Evolutionary conservation across 1,284 basidiomycete species (phyloP), one percentile per base, ranked within the genome.

Genomic region (Neolentinus lepideus): DNA sequence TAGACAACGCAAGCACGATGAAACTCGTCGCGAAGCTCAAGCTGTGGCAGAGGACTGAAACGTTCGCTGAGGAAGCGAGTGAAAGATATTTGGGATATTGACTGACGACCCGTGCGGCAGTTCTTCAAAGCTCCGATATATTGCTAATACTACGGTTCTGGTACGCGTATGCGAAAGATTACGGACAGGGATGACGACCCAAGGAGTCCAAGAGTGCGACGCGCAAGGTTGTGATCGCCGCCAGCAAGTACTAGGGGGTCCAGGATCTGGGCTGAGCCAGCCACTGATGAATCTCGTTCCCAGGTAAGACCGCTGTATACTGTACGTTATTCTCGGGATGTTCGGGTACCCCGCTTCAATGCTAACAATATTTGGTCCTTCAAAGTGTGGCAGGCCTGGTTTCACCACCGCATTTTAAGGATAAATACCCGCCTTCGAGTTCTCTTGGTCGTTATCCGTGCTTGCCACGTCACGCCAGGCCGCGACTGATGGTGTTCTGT

Each of bases 291-390:
- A 12, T 3, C 38, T n/a, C 36, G 19, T 8, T 12, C 19, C 10
- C 43, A 54, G 53, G 12, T 19, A 54, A 54, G 27, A 54, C 53
- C 8, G 38, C 38, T 21, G 45, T 43, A 14, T 54, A 54, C 43
- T n/a, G 53, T 54, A 38, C 4, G 38, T n/a, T 54, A 8, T 24
- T 36, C 52, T 24, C n/a, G 29, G 24, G 22, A 27, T n/a, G 12
- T 29, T 45, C 29, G 25, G 22, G 27, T 22, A 45, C 31, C 21
- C 43, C 22, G 35, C 14, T 31, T 21, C 24, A 11, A 6, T 10
- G 19, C 19, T 47, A 12, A 29, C 27, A n/a, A 43, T 4, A n/a
- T n/a, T n/a, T n/a, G 47, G 9, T 50, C 24, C 22, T 50, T 16
- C 16, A n/a, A 24, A 54, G 53, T 47, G 53, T 26, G 43, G 38